phyloP scores from a whole-genome alignment of 495 filamentous ascomycete genomes.

The Neurospora tetrasperma region DNA sequence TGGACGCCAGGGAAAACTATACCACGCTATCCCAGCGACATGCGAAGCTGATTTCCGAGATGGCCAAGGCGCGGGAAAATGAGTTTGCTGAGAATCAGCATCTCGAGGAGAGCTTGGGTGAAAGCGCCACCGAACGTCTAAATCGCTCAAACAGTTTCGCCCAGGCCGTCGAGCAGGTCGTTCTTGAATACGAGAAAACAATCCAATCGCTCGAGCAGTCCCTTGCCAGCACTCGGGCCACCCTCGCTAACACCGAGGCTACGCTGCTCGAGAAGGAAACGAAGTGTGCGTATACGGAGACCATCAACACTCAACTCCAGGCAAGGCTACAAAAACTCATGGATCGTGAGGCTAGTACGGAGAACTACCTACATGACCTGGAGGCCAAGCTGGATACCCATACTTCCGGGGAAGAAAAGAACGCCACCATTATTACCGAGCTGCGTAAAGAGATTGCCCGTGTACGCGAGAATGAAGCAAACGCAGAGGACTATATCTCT shows the following conservation, averaged over 20 bases:
- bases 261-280: constrained; percentile 85
- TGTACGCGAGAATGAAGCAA: constrained; percentile 81
- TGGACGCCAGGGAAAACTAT: constrained; percentile 94
- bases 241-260: constrained; percentile 75
- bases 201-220: constrained; percentile 90
- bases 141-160: constrained; percentile 93
- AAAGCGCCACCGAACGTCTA: constrained; percentile 77
- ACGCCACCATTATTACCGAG: constrained; percentile 70
- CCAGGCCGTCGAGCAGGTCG: constrained; percentile 87
- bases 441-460: constrained; percentile 84
- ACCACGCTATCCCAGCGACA: constrained; percentile 80
- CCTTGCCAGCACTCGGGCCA: constrained; percentile 77
- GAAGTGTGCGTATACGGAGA: constrained; percentile 84
- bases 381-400: constrained; percentile 84
- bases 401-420: constrained; percentile 86
- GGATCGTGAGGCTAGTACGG: constrained; percentile 81
- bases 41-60: constrained; percentile 87
- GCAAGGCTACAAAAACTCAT: constrained; percentile 76
- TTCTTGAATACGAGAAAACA: constrained; percentile 97
- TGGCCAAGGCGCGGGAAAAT: constrained; percentile 72
- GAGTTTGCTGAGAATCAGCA: constrained; percentile 42
- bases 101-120: constrained; percentile 48
- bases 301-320: constrained; percentile 81
- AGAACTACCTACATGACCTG: constrained; percentile 83
- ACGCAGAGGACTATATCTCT: constrained; percentile 91